These are phyloP conservation scores for Penicillium nucicola DNA, from an alignment of 495 filamentous ascomycete species.

Conservation along the genomic window DNA sequence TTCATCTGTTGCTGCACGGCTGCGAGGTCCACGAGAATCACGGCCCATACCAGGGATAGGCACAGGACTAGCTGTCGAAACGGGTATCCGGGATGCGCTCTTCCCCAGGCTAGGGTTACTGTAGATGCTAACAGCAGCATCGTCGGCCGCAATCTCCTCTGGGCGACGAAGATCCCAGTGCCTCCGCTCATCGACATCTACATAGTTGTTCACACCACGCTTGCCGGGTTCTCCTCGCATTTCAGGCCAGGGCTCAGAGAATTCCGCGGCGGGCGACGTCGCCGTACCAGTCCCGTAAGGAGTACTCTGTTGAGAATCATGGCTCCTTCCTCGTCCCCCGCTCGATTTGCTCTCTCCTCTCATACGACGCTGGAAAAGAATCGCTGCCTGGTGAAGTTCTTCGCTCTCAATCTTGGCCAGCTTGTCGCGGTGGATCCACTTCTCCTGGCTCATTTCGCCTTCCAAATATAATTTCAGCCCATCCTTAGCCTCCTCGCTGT, in stretches of 20 bases:
- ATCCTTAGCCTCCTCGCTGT: conserved; percentile 17
- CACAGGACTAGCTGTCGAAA: conserved; percentile 71
- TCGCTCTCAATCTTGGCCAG: conserved; percentile 88
- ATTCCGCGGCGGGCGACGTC: conserved; percentile 32
- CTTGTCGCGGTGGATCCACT: conserved; percentile 97
- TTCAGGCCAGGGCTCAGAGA: conserved; percentile 38
- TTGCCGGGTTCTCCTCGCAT: conserved; percentile 39
- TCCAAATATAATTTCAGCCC: conserved; percentile 9
- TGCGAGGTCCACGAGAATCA: conserved; percentile 64
- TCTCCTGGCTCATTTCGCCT: conserved; percentile 38
- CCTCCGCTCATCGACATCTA: conserved; percentile 29
- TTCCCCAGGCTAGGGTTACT: conserved; percentile 42
- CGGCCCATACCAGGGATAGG: conserved; percentile 68
- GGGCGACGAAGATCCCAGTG: conserved; percentile 74
- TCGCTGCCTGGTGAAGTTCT: conserved; percentile 85
- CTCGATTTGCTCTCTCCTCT: conserved; percentile 60
- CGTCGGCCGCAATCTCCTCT: conserved; percentile 74
- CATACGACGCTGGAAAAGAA: conserved; percentile 59
- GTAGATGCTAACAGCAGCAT: conserved; percentile 41
- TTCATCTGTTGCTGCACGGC: conserved; percentile 42
- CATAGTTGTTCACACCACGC: conserved; percentile 32
- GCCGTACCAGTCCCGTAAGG: conserved; percentile 24
- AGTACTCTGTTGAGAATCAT: conserved; percentile 41
- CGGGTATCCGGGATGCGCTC: conserved; percentile 74
- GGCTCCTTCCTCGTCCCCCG: conserved; percentile 49